Conservation (phyloP, 345 rosid species). For the Passiflora organensis region DNA sequence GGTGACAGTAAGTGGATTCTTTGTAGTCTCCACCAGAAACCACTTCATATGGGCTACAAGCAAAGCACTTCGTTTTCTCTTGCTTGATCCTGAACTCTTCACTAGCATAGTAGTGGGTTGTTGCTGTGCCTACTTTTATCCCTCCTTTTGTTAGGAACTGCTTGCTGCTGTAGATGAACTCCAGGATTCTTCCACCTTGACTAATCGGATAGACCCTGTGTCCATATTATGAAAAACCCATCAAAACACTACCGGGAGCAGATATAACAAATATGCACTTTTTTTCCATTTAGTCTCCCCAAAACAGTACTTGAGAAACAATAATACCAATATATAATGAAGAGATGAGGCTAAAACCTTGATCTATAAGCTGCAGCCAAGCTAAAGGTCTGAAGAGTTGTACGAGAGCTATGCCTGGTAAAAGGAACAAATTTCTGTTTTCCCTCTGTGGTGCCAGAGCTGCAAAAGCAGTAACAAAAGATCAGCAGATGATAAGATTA, state of each 20-base stretch:
- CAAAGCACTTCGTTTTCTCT: slow-evolving; percentile 58
- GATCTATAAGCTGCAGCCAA: slow-evolving; percentile 90
- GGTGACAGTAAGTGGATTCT: slow-evolving; percentile 88
- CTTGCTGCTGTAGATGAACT: slow-evolving; percentile 81
- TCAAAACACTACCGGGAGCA: too few relatives aligned
- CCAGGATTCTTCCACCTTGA: slow-evolving; percentile 86
- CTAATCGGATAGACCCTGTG: slow-evolving; percentile 60
- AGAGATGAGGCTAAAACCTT: slow-evolving; percentile 29
- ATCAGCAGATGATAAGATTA: too few relatives aligned
- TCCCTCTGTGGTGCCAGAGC: slow-evolving; percentile 97
- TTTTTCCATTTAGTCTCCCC: too few relatives aligned
- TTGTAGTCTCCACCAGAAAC: slow-evolving; percentile 71
- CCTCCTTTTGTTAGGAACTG: slow-evolving; percentile 73
- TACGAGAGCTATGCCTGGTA: slow-evolving; percentile 63
- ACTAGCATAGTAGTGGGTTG: slow-evolving; percentile 81
- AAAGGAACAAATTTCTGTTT: slow-evolving; percentile 83
- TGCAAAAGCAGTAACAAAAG: slow-evolving; percentile 13
- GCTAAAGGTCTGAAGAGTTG: slow-evolving; percentile 71
- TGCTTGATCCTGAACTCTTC: slow-evolving; percentile 85
- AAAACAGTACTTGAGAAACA: too few relatives aligned
- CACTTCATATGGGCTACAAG: slow-evolving; percentile 81
- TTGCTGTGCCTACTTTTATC: slow-evolving; percentile 73
- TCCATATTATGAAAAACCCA: neutral
- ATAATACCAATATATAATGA: neutral
- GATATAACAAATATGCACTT: neutral